Conservation (phyloP, 495 filamentous ascomycete species). For the Lepraria neglecta region DNA sequence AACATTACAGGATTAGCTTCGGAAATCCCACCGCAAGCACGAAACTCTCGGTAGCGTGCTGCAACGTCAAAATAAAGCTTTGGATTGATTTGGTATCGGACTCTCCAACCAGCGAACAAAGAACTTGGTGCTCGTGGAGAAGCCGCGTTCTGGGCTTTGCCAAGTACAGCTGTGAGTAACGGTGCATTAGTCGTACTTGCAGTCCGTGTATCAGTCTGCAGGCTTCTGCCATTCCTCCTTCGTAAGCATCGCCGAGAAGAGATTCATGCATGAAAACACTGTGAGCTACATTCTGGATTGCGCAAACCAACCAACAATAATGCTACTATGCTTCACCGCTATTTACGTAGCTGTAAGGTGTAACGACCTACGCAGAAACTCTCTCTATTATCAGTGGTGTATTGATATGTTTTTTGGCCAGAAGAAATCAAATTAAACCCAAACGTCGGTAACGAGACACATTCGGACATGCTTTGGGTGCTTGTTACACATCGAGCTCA, state of each 20-base stretch:
- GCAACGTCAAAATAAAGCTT: not conserved
- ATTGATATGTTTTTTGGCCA: too few species aligned
- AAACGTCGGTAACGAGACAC: too few species aligned
- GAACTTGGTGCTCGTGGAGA: not conserved
- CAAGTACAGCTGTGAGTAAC: not conserved
- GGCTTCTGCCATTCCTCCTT: not conserved
- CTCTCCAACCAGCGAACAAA: not conserved
- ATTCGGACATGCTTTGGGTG: too few species aligned
- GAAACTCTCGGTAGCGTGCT: conserved; percentile 14
- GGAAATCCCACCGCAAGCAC: conserved; percentile 7
- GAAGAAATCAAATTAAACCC: too few species aligned
- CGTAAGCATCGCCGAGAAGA: not conserved
- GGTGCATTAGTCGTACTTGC: not conserved
- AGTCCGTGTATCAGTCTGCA: not conserved
- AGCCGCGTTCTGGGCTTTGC: not conserved
- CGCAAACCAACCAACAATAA: too few species aligned
- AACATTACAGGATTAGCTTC: conserved; percentile 9
- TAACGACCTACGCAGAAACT: too few species aligned
- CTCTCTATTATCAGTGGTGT: too few species aligned
- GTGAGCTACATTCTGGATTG: too few species aligned
- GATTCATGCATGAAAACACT: too few species aligned
- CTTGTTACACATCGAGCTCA: too few species aligned
- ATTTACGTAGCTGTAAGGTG: too few species aligned
- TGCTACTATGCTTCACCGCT: too few species aligned
- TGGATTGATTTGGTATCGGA: not conserved